Conservation (phyloP, 345 rosid genomes). For the Limnanthes douglasii region DNA sequence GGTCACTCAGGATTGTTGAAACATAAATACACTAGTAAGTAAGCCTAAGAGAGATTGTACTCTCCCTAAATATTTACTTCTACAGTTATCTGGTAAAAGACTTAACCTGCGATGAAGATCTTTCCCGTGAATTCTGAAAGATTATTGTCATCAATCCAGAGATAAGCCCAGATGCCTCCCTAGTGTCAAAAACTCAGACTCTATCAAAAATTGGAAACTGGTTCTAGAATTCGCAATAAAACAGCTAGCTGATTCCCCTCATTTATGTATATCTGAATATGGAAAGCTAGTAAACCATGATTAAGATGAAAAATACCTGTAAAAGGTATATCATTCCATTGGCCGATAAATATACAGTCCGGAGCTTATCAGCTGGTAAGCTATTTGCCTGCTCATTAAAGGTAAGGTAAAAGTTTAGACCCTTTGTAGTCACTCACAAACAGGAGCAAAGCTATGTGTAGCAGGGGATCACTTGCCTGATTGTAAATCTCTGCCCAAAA, state of each 20-base stretch:
- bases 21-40: too few species aligned
- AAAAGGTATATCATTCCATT: conserved; percentile 50
- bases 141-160: conserved; percentile 74
- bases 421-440: neutral
- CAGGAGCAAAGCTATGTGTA: neutral
- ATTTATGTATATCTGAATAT: too few species aligned
- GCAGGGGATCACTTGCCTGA: conserved; percentile 70
- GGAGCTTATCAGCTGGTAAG: conserved; percentile 85
- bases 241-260: too few species aligned
- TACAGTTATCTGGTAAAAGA: too few species aligned
- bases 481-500: conserved; percentile 99
- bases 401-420: conserved; percentile 10
- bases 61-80: too few species aligned
- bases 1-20: too few species aligned
- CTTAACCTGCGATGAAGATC: conserved; percentile 75
- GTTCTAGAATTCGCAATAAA: too few species aligned
- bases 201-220: too few species aligned
- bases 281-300: too few species aligned
- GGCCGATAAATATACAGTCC: conserved; percentile 40
- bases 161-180: conserved; percentile 76
- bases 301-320: conserved; percentile 51
- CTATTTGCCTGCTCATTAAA: conserved; percentile 68
- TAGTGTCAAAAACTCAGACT: too few species aligned
- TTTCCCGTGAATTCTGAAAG: conserved; percentile 62
- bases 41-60: too few species aligned